Base-by-base conservation (phyloP, 768 basidiomycete species). In the Rhodotorula toruloides region DNA sequence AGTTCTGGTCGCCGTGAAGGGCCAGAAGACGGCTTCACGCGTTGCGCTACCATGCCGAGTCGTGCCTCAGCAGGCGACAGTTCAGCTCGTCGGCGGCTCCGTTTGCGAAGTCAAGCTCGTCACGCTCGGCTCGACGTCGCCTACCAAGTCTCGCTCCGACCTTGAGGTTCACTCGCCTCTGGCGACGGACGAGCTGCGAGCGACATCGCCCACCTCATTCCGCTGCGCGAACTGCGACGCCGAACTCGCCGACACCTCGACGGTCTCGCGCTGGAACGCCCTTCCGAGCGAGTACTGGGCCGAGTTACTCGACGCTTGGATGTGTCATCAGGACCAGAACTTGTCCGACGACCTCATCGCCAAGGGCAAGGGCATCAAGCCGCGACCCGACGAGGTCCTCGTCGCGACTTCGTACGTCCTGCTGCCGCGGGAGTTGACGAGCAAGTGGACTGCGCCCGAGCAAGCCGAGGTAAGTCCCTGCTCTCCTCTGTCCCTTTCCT, bases 271-370 rank as follows among this genome's bases (percentile, higher is more conserved):
- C 50, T 98, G 89, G 77, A 84, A 86, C 44, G 92, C 96, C 75
- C 80, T 98, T 19, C 94, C 94, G 6, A 92, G 90, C 8, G 93
- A 97, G 75, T 88, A 98, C 73, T 98, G 94, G 94, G 87, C 91
- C 68, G 94, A 98, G 76, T 85, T 98, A 22, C 85, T 98, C 27
- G 94, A 97, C 68, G 88, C 92, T 12, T 98, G 94, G 94, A 91
- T 98, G 88, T 98, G 94, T 74, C 94, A 97, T 77, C 77, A 85
- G 14, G 91, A 96, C 74, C 91, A 94, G 79, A 85, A 84, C 48
- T 80, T 97, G 54, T 84, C 87, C 67, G 85, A 86, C 40, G 83
- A 85, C 21, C 82, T 90, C 6, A 78, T 83, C 56, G 81, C 83
- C 67, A 82, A 77, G 80, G 79, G 73, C 78, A 82, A 65, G 88